Base-by-base conservation (phyloP, 352 stramenopile genomes). In the Phytophthora sansomeana region DNA sequence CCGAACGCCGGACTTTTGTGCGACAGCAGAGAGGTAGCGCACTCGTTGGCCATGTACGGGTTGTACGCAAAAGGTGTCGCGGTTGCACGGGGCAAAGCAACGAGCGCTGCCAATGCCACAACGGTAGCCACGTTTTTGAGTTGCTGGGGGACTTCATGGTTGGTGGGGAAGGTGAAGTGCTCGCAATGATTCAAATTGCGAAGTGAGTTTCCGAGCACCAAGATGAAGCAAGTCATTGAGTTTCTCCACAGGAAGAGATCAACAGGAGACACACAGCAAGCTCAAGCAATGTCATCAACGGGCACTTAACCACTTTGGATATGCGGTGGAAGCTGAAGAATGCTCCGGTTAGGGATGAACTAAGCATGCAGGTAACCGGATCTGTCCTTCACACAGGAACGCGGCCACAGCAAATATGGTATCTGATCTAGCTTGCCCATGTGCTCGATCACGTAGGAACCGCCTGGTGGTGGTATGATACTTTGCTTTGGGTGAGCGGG, bases 31-130 rank as follows among this genome's bases (percentile, higher is more conserved):
- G 60, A 70, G 2, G 51, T 59, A 33, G 61, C 50, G 42, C 56
- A 64, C 7, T 51, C 43, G 36, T 58, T 60, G 33, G 58, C 69
- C 6, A 62, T 78, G n/a, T 70, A 68, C 8, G 66, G 70, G 43
- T 78, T 75, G 66, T 78, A 67, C 16, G 59, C 70, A 17, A 78
- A 73, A 5, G 70, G 70, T 6, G 52, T 73, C 17, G 49, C 70
- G 2, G 49, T 64, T 26, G 35, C 36, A 39, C n/a, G 35, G 5
- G 35, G 35, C 35, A 41, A 41, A 5, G 46, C 17, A 42, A n/a
- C 41, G n/a, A 54, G 9, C 6, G 47, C 47, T 54, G n/a, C 17
- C 14, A 54, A 32, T 17, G 29, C 47, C 43, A 19, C 28, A 8
- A 51, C 17, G 11, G 29, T 21, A 33, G 41, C 41, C 14, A 35